Conservation (phyloP, 1,284 basidiomycete species). For the Cryptococcus deneoformans region DNA sequence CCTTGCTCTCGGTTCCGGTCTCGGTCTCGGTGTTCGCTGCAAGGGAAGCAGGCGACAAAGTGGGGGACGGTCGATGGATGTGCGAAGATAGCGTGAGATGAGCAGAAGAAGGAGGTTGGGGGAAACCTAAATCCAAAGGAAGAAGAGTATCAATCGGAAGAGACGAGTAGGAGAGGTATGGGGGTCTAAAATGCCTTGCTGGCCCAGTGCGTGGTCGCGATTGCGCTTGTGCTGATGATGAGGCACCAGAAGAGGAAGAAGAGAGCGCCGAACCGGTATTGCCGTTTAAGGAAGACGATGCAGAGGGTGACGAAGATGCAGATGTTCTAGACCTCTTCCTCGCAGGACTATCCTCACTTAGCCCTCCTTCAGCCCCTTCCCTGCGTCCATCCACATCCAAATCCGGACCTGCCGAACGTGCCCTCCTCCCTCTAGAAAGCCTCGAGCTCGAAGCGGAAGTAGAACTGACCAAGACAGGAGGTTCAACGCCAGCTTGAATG, state of each 20-base stretch:
- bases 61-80: background rate
- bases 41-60: too few relatives aligned
- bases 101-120: constrained; percentile 9
- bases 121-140: constrained; percentile 16
- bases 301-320: background rate
- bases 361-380: background rate
- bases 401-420: background rate
- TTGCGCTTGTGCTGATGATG: too few relatives aligned
- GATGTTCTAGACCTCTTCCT: background rate
- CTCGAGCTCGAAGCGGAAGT: too few relatives aligned
- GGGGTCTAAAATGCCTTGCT: constrained; percentile 6
- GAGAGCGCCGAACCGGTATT: too few relatives aligned
- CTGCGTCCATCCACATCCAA: background rate
- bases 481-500: too few relatives aligned
- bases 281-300: background rate
- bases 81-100: constrained; percentile 32
- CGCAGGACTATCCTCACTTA: background rate
- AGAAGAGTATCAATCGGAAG: constrained; percentile 7
- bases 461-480: too few relatives aligned
- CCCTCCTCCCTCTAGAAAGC: background rate
- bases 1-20: too few relatives aligned
- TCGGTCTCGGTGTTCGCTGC: too few relatives aligned
- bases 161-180: constrained; percentile 18
- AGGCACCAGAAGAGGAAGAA: too few relatives aligned
- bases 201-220: too few relatives aligned